Conservation (phyloP, 176 grass and related monocot genomes). For the Avena sativa region DNA sequence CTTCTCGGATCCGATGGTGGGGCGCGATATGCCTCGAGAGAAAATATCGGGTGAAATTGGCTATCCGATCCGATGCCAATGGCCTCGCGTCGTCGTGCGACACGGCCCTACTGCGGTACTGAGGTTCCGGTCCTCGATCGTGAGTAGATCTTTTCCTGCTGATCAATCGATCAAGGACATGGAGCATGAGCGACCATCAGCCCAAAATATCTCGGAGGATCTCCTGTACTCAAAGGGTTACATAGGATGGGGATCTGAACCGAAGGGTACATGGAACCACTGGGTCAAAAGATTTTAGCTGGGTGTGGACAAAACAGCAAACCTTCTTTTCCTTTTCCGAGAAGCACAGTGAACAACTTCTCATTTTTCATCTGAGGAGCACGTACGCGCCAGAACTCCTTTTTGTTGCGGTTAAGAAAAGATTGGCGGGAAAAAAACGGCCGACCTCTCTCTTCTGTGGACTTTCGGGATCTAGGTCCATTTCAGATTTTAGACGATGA, state of each 20-base stretch:
- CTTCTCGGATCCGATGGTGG: not conserved
- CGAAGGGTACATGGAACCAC: not conserved
- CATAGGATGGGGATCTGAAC: not conserved
- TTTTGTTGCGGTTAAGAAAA: not conserved
- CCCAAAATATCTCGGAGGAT: slow-evolving; percentile 38
- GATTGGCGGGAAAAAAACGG: not conserved
- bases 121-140: not conserved
- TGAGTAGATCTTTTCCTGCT: slow-evolving; percentile 22
- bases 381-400: not conserved
- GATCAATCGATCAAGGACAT: not conserved
- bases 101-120: not conserved
- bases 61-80: slow-evolving; percentile 4
- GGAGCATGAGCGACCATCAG: not conserved
- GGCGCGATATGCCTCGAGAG: not conserved
- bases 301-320: not conserved
- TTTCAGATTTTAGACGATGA: not conserved
- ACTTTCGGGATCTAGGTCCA: not conserved
- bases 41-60: no score
- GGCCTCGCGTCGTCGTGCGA: slow-evolving; percentile 1
- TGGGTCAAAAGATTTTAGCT: not conserved
- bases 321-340: not conserved
- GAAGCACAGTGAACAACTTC: not conserved
- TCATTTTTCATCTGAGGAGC: not conserved
- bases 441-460: not conserved
- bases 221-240: not conserved